Evolutionary conservation across 371 early-diverging fungal species (phyloP), one percentile per base, ranked within the genome.

Genomic region (Syncephalastrum racemosum): DNA sequence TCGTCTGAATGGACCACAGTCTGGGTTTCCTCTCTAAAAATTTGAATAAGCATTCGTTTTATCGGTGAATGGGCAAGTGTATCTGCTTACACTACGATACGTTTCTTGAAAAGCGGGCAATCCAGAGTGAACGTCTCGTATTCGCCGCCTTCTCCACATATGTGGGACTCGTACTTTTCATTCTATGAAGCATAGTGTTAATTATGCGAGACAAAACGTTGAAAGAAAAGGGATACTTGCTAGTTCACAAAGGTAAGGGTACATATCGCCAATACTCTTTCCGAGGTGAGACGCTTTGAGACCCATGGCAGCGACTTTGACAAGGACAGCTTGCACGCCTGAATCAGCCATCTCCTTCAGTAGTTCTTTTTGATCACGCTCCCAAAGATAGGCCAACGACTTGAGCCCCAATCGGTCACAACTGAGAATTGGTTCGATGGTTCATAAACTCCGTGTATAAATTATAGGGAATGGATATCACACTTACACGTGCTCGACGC

Each of bases 71-170:
- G 16, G 27, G 5, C 12, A 48, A 8, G 12, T 10, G 31, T 50
- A 13, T 25, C 16, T 13, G 54, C 81, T 74, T 80, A 85, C 83
- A 90, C 65, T 1, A 88, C 71, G 46, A 92, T 84, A 39, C 82
- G 61, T 50, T 89, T 90, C 55, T 84, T 87, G 67, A 98, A 99
- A n/a, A 99, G 68, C 3, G 99, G 99, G 65, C 95, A 95, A 69
- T 99, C 99, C 36, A 99, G 62, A 0, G 96, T 95, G 46, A 99
- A 82, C 10, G 97, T 94, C 71, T 99, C 99, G 68, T 92, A 99
- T 76, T 99, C 99, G 19, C 99, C 99, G 45, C 99, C 99, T 77
- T 99, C 99, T 42, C 99, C 99, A 70, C 99, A 98, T 7, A 94
- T 82, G 72, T 99, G 95, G 19, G 91, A 68, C 24, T 91, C 95